Evolutionary conservation across 2,329 filamentous ascomycete genomes (phyloP), one percentile per base, ranked within the genome.

Genomic region (Huntiella bhutanensis): DNA sequence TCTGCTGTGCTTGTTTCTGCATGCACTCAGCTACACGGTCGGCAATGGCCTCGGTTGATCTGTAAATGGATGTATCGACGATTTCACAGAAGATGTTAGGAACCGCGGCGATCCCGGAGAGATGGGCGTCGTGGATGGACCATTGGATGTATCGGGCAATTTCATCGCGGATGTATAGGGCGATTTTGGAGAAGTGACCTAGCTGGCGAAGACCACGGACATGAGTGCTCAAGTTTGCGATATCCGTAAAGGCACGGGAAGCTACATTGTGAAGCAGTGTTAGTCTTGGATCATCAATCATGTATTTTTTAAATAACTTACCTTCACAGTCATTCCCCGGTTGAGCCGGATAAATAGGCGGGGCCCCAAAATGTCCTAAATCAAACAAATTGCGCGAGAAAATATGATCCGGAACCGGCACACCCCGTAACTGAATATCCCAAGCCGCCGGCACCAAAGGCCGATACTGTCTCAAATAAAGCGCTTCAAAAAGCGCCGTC

Each of bases 71-170:
- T 0, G 55, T 56, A 41, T 65, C 57, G 36, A 66, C 52, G 4
- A 61, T 51, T 42, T 63, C 62, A 17, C 58, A 56, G 19, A 62
- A 51, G 33, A 65, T 55, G 48, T 67, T 67, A 10, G 64, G 62
- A 2, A 64, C 54, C 28, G 58, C 55, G 2, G 57, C 54, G 3
- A 61, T 53, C 35, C 58, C 51, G 5, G 52, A 51, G 51, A 62
- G 65, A 17, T 56, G 57, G 13, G 61, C 64, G 33, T 67, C 64
- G 11, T 59, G 55, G n/a, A 61, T 59, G 1, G 64, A 62, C 64
- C 64, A 67, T 15, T 51, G 55, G n/a, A 63, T 43, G 43, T 61
- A 65, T 34, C 53, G 54, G 19, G 58, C 56, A 1, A 67, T 47
- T 11, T 57, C 55, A 41, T 54, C 59, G 41, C 60, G 60, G 43